Evolutionary conservation across 129 eudicot species (phyloP).

Genomic region (Flaveria trinervia): DNA sequence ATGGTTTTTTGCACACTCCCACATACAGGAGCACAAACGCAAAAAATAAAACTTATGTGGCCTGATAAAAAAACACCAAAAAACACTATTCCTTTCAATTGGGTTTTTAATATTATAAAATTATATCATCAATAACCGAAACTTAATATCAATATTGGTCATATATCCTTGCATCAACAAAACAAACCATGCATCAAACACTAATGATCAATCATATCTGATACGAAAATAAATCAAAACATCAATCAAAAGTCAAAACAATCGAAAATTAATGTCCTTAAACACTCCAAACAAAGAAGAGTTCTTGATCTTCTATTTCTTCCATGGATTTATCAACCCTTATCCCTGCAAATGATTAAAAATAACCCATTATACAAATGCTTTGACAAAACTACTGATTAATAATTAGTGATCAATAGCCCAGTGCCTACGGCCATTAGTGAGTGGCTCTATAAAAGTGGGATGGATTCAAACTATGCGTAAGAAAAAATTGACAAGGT

Average conservation of each 20-base stretch:
- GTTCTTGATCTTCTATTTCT: slow-evolving; percentile 38
- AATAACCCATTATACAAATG: not conserved
- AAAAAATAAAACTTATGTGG: too few species aligned
- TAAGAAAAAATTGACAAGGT: too few species aligned
- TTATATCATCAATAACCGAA: not conserved
- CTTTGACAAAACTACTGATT: not conserved
- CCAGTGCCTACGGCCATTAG: too few species aligned
- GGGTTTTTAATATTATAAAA: too few species aligned
- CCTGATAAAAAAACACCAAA: too few species aligned
- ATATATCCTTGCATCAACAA: slow-evolving; percentile 35
- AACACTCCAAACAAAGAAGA: slow-evolving; percentile 38
- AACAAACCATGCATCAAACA: slow-evolving; percentile 19
- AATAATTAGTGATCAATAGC: too few species aligned
- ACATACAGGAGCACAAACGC: too few species aligned
- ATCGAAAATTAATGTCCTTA: slow-evolving; percentile 24
- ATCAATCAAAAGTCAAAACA: slow-evolving; percentile 31
- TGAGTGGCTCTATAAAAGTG: too few species aligned
- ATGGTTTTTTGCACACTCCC: too few species aligned
- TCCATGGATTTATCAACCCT: slow-evolving; percentile 23
- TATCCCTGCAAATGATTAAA: slow-evolving; percentile 31
- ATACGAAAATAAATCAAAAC: slow-evolving; percentile 23
- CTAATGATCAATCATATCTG: slow-evolving; percentile 27
- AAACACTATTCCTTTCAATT: too few species aligned
- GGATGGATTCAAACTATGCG: too few species aligned
- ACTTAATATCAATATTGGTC: slow-evolving; percentile 5